These are phyloP conservation scores for Colletotrichum sp. DNA, from an alignment of 2,329 filamentous ascomycete species.

Conservation along the genomic window DNA sequence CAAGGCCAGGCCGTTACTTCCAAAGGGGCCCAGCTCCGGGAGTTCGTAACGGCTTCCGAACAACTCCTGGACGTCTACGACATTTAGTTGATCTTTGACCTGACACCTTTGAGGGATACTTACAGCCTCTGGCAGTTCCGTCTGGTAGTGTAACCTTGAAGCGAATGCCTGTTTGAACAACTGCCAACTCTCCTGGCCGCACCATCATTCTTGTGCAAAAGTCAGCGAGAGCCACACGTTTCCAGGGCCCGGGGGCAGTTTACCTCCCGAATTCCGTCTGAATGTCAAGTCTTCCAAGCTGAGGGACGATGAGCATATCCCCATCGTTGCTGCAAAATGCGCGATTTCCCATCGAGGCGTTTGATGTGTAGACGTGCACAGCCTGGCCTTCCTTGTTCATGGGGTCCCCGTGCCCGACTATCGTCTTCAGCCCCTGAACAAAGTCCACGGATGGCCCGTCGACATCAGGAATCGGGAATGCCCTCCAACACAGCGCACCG, in stretches of 20 bases:
- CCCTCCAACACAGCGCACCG: conserved; percentile 45
- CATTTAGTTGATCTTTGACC: background rate
- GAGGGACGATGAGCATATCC: conserved; percentile 68
- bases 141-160: conserved; percentile 62
- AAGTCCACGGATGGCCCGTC: conserved; percentile 41
- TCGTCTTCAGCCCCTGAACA: conserved; percentile 50
- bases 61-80: conserved; percentile 61
- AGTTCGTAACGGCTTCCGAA: conserved; percentile 68
- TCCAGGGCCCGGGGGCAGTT: conserved; percentile 9
- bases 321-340: conserved; percentile 63
- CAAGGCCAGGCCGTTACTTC: conserved; percentile 68
- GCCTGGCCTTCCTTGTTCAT: conserved; percentile 54
- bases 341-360: conserved; percentile 46
- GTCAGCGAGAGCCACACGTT: background rate
- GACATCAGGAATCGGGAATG: conserved; percentile 30
- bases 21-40: conserved; percentile 69
- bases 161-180: conserved; percentile 68
- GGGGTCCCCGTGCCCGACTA: conserved; percentile 54
- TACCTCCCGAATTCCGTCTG: conserved; percentile 68
- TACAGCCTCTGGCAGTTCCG: conserved; percentile 60
- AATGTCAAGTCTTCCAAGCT: conserved; percentile 67
- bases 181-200: conserved; percentile 67
- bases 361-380: conserved; percentile 52
- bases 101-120: background rate
- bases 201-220: conserved; percentile 41